Evolutionary conservation across 176 grass and related monocot genomes (phyloP), one percentile per base, ranked within the genome.

Genomic region (Olyra latifolia): DNA sequence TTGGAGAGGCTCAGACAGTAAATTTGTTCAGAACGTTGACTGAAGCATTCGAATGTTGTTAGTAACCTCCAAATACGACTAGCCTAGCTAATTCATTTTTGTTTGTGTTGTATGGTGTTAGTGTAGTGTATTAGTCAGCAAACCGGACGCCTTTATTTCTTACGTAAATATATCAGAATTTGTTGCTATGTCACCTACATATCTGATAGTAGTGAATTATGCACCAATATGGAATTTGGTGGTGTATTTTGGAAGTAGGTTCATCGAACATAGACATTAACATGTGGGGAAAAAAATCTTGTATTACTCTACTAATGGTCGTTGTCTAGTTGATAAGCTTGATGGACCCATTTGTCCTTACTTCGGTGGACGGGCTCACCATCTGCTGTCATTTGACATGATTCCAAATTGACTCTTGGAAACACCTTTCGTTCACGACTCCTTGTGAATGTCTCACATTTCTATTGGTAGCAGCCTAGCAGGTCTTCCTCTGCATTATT

Each of bases 181-280:
- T 32, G 24, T 12, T 39, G 10, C 6, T 15, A 49, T 42, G 23
- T 57, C 68, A 16, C 13, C 54, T 50, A 7, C 54, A 30, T 30
- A 43, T 24, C 27, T 44, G 43, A 16, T 66, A 16, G 7, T 9
- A 27, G 8, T 44, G 32, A 82, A 44, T 27, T 35, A 43, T 77
- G 54, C 66, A 61, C 23, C 41, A 10, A 44, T 47, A 69, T 49
- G 38, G 47, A 35, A 47, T 2, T 35, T 35, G 0, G 32, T 35
- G 32, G 32, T 35, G 55, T 62, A 75, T 61, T 55, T 41, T 5
- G 4, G 7, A 8, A 62, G 46, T 76, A 30, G 71, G 71, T 89
- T 72, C 58, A 88, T 49, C 11, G 74, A 88, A 81, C 77, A 38
- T 79, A 80, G 74, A 78, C 80, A 48, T 58, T n/a, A 38, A 30